These are phyloP conservation scores for Fusarium nygamai DNA, from an alignment of 2,329 filamentous ascomycete genomes.

Conservation along the genomic window DNA sequence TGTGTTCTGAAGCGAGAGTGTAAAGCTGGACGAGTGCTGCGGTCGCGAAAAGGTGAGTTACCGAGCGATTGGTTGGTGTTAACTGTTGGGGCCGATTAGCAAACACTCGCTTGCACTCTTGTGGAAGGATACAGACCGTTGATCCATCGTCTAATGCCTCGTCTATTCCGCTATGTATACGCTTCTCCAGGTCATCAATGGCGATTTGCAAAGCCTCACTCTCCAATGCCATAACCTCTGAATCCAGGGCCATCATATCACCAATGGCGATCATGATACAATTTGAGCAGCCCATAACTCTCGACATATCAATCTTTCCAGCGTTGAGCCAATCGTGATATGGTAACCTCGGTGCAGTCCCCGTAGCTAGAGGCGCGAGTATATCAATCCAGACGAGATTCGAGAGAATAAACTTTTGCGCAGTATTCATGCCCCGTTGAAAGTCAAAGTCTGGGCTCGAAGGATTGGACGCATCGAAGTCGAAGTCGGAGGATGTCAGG, in stretches of 20 bases:
- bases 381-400: conserved; percentile 39
- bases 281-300: conserved; percentile 37
- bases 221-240: neutral
- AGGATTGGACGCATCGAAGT: neutral
- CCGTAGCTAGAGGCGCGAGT: conserved; percentile 20
- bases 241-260: conserved; percentile 10
- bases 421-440: conserved; percentile 25
- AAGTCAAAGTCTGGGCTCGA: conserved; percentile 8
- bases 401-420: conserved; percentile 27
- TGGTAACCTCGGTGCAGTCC: neutral
- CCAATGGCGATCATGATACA: conserved; percentile 32
- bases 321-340: conserved; percentile 20
- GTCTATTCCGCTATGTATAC: neutral
- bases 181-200: neutral
- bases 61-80: neutral
- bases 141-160: neutral
- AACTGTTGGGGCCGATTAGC: neutral
- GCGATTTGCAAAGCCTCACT: neutral
- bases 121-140: neutral
- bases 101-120: rapidly evolving
- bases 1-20: neutral
- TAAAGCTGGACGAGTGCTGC: conserved; percentile 29
- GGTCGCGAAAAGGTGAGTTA: conserved; percentile 23
- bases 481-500: conserved; percentile 1
- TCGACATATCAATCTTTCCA: conserved; percentile 24